These are phyloP conservation scores for Alloteropsis semialata DNA, from an alignment of 176 grass and related monocot genomes.

Conservation along the genomic window DNA sequence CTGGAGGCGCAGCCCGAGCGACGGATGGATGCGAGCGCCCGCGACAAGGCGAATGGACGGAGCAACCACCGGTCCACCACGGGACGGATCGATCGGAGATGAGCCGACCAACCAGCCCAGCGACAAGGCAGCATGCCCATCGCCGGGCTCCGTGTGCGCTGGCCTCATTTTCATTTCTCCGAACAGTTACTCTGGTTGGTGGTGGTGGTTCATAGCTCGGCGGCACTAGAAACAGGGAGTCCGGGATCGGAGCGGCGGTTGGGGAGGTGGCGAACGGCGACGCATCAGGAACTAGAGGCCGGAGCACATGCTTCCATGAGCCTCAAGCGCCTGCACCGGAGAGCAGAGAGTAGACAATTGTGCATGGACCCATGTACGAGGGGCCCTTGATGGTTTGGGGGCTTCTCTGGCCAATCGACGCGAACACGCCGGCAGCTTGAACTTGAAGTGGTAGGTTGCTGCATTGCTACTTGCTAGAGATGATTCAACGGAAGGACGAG, in stretches of 20 bases:
- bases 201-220: not conserved
- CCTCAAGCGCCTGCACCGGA: not conserved
- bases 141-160: not conserved
- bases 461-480: no score
- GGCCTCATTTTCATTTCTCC: not conserved
- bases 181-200: not conserved
- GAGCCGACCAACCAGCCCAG: not conserved
- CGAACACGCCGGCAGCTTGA: not conserved
- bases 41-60: not conserved
- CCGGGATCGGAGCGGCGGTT: not conserved
- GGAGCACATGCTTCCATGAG: not conserved
- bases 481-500: not conserved
- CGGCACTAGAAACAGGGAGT: not conserved
- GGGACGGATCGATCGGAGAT: not conserved
- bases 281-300: not conserved
- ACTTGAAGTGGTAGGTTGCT: not conserved
- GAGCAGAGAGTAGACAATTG: not conserved
- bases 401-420: not conserved
- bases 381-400: not conserved
- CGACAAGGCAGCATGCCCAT: not conserved
- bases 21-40: not conserved
- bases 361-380: not conserved
- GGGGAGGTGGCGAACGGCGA: not conserved
- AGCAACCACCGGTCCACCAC: conserved; percentile 16
- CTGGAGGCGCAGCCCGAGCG: not conserved